These are phyloP conservation scores for Phoma sp. DNA, from an alignment of 2,329 filamentous ascomycete genomes.

Conservation along the genomic window DNA sequence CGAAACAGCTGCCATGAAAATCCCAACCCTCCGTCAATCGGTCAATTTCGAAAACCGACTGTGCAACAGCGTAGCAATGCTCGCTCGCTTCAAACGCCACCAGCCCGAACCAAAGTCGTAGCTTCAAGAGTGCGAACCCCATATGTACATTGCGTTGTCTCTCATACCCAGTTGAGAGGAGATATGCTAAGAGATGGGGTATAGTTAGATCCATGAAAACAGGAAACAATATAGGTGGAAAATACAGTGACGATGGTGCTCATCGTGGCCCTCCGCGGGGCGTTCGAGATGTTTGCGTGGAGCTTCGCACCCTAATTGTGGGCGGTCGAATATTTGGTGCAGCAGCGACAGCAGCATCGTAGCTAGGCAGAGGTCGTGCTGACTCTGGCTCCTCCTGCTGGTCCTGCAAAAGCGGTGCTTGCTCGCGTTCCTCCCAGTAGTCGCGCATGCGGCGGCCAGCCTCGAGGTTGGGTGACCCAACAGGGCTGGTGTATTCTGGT, in stretches of 20 bases:
- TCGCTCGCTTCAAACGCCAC: slow-evolving; percentile 26
- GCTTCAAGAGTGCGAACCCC: slow-evolving; percentile 13
- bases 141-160: slow-evolving; percentile 19
- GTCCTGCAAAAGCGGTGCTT: slow-evolving; percentile 53
- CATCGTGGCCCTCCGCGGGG: slow-evolving; percentile 24
- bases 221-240: slow-evolving; percentile 23
- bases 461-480: slow-evolving; percentile 50
- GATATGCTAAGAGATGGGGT: slow-evolving; percentile 34
- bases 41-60: slow-evolving; percentile 1
- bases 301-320: slow-evolving; percentile 33
- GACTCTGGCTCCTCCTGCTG: slow-evolving; percentile 26
- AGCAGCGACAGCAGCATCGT: slow-evolving; percentile 83
- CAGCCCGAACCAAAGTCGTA: slow-evolving; percentile 21
- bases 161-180: slow-evolving; percentile 14
- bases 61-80: slow-evolving; percentile 20
- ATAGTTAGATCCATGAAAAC: slow-evolving; percentile 29
- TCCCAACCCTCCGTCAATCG: not conserved
- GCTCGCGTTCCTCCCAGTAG: slow-evolving; percentile 53
- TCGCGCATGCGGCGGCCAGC: slow-evolving; percentile 58
- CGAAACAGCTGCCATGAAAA: not conserved
- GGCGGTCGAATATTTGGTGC: slow-evolving; percentile 31
- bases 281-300: slow-evolving; percentile 30
- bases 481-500: slow-evolving; percentile 58
- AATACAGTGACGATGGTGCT: slow-evolving; percentile 6
- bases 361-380: slow-evolving; percentile 78